Conservation (phyloP, 2,329 filamentous ascomycete species). For the Talaromyces atroroseus region DNA sequence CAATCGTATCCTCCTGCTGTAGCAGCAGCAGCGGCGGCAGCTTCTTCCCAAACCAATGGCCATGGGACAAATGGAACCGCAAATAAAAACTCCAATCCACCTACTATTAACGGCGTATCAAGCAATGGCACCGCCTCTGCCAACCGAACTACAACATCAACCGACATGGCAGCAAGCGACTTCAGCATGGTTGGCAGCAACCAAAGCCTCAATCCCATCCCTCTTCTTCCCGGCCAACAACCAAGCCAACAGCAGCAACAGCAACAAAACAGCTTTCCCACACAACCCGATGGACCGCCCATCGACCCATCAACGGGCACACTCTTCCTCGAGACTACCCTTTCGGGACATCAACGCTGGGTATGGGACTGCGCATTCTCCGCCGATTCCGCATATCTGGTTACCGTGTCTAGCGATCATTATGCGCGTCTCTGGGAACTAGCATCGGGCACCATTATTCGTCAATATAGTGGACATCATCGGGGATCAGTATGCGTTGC, state of each 20-base stretch:
- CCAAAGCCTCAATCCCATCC: conserved; percentile 1
- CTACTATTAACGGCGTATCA: conserved; percentile 1
- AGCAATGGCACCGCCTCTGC: conserved; percentile 5
- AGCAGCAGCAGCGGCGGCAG: conserved; percentile 20
- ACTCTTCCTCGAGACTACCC: conserved; percentile 75
- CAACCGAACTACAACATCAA: conserved; percentile 3
- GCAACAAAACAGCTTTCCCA: conserved; percentile 23
- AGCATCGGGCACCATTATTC: conserved; percentile 76
- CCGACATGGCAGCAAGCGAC: conserved; percentile 11
- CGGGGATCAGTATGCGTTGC: conserved; percentile 88
- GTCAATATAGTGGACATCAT: conserved; percentile 94
- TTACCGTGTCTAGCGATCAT: conserved; percentile 89
- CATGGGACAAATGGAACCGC: conserved; percentile 7
- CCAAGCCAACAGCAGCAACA: conserved; percentile 13
- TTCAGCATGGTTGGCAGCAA: conserved; percentile 8
- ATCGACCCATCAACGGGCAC: conserved; percentile 46
- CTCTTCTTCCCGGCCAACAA: conserved; percentile 21
- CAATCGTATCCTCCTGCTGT: conserved; percentile 48
- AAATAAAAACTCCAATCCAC: neutral
- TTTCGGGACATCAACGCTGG: conserved; percentile 89
- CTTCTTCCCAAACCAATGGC: conserved; percentile 1
- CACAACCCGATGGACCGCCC: conserved; percentile 34
- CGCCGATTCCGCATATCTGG: conserved; percentile 85
- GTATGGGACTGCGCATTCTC: conserved; percentile 97
- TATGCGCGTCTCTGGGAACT: conserved; percentile 91